Base-by-base conservation (phyloP, 2,329 filamentous ascomycete genomes). In the Ascocoryne sarcoides region DNA sequence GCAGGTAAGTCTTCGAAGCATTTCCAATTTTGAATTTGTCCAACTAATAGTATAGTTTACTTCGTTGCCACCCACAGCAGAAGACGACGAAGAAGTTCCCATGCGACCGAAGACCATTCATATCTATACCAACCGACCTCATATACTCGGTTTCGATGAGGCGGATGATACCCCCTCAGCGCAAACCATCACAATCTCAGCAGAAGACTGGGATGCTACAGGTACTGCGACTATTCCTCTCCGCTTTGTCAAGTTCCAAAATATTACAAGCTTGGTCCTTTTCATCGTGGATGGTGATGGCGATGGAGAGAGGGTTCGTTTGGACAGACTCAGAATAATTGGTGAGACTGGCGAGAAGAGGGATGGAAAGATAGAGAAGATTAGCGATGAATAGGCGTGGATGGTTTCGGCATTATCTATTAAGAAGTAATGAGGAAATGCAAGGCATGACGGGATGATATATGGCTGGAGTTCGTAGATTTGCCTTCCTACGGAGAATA, bases 231-330 rank as follows among this genome's bases (percentile, higher is more conserved):
- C 71, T 54, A 66, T 90, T 39, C 65, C 73, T 32, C 66, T 96
- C 54, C 84, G 89, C 10, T 95, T 90, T 58, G 92, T 98, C 65
- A 95, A 95, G 67, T 98, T 96, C 70, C 92, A 96, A 66, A 93
- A 88, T 59, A 84, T 95, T 39, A 83, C 79, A 44, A 92, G 81
- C 46, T 60, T 98, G 54, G 82, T 94, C 14, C 54, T 98, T 9
- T 98, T 95, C 61, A 80, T 98, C 23, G 84, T 84, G 39, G 82
- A 93, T 59, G 89, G 88, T 2, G 84, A 90, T 40, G 81, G 80
- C 14, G 82, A 86, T 37, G 76, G 81, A 32, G 89, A 96, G 60
- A 89, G 85, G 68, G 82, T 92, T 43, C 79, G 92, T 42, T 63
- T 98, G 36, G 85, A 92, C 63, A 73, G 85, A 37, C 64, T 92